A percentile compares a stretch with the other conserved stretches of the same genome.
These are phyloP conservation scores for Tuctoria greenei DNA, from an alignment of 176 grass and related monocot genomes.

Conservation along the genomic window DNA sequence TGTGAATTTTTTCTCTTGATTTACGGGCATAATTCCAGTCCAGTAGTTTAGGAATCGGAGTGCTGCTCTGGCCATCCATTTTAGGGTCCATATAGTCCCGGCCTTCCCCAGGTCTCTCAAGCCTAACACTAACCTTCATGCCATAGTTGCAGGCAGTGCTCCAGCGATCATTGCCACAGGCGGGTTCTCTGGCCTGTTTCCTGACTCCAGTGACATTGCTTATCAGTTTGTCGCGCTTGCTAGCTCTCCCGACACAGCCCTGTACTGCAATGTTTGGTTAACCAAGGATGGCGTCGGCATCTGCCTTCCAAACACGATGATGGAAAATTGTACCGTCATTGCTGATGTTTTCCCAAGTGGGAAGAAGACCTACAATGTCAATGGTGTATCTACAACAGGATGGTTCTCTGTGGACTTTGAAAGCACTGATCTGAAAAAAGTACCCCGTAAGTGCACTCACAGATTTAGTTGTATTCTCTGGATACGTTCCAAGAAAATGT, in stretches of 20 bases:
- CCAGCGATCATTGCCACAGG: slow-evolving; percentile 72
- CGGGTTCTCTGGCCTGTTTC: slow-evolving; percentile 85
- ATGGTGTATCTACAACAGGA: slow-evolving; percentile 49
- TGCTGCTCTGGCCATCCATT: slow-evolving; percentile 2
- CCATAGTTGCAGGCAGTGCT: slow-evolving; percentile 54
- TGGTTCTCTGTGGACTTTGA: slow-evolving; percentile 79
- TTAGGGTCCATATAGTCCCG: not conserved
- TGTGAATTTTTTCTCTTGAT: slow-evolving; percentile 14
- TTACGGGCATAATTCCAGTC: not conserved
- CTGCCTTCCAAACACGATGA: slow-evolving; percentile 59
- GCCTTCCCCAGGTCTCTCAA: not conserved
- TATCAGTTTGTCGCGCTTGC: not conserved
- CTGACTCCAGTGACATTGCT: slow-evolving; percentile 57
- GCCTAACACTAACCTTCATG: slow-evolving; percentile 26
- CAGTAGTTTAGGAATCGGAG: not conserved
- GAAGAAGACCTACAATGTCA: slow-evolving; percentile 54
- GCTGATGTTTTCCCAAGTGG: slow-evolving; percentile 14
- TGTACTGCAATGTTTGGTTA: slow-evolving; percentile 71
- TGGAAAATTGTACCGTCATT: slow-evolving; percentile 67
- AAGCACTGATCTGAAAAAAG: slow-evolving; percentile 1
- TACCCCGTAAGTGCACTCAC: slow-evolving; percentile 49
- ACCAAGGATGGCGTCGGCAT: slow-evolving; percentile 63
- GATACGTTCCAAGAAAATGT: not conserved
- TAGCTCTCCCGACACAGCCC: slow-evolving; percentile 18
- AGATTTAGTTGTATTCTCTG: not conserved